phyloP scores from a whole-genome alignment of 176 grass and related monocot genomes.

The Avena eriantha region DNA sequence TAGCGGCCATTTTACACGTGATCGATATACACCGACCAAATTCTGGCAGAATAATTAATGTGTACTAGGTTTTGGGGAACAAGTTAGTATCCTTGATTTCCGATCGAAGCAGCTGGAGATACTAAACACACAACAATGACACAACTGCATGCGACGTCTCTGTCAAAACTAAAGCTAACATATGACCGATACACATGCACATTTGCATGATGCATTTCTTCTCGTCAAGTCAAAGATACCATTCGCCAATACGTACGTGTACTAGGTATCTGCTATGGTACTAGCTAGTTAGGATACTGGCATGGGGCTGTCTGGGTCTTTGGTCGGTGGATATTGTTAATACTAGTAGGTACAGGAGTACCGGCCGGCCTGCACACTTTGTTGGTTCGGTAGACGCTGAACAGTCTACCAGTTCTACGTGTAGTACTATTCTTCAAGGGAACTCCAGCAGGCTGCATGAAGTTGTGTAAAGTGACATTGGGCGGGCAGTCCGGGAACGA shows the following conservation, averaged over 20 bases:
- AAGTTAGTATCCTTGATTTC: too few relatives aligned
- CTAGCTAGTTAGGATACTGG: too few relatives aligned
- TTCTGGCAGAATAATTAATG: too few relatives aligned
- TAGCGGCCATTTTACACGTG: neutral
- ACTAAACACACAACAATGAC: too few relatives aligned
- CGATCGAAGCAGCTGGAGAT: too few relatives aligned
- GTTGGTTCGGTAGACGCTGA: slow-evolving; percentile 6
- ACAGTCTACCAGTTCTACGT: neutral
- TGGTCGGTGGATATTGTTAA: slow-evolving; percentile 39
- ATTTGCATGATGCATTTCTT: too few relatives aligned
- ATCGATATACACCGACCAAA: neutral
- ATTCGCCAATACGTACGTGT: too few relatives aligned
- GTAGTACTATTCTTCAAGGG: slow-evolving; percentile 28
- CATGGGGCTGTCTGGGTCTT: neutral
- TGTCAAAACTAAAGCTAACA: too few relatives aligned
- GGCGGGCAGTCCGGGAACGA: neutral
- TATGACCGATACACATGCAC: too few relatives aligned
- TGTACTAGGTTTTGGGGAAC: neutral
- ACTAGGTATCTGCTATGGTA: too few relatives aligned
- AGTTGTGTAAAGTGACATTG: neutral
- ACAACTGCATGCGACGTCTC: too few relatives aligned
- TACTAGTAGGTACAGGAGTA: neutral
- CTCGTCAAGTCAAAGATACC: too few relatives aligned
- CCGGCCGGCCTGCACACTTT: neutral
- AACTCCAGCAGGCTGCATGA: neutral